Percentiles rank a stretch among this genome's conserved stretches.
Evolutionary conservation across 345 rosid species (phyloP).

Genomic region (Eutrema yunnanense): DNA sequence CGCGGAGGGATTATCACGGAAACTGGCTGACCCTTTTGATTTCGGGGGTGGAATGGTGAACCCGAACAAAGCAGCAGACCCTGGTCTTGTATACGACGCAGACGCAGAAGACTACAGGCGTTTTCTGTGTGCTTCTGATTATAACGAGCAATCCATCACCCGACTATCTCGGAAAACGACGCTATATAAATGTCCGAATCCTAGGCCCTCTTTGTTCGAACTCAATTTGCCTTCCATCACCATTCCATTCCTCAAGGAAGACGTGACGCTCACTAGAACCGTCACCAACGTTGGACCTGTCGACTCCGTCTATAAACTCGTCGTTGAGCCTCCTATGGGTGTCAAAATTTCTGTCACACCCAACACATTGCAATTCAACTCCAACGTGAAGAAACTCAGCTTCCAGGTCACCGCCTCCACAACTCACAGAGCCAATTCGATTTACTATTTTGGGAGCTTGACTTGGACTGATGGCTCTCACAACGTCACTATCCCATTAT

Average conservation of each 20-base stretch:
- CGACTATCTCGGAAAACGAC: neutral
- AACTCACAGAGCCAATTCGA: constrained; percentile 26
- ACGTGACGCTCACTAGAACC: constrained; percentile 26
- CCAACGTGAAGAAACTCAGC: constrained; percentile 12
- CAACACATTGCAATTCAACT: constrained; percentile 14
- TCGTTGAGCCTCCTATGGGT: constrained; percentile 30
- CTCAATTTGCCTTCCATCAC: constrained; percentile 46
- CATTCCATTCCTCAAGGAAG: constrained; percentile 8
- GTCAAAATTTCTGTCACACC: constrained; percentile 19
- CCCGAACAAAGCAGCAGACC: constrained; percentile 44
- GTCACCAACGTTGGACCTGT: constrained; percentile 44
- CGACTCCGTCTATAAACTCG: constrained; percentile 19
- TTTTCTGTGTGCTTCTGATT: constrained; percentile 39
- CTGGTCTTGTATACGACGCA: constrained; percentile 54
- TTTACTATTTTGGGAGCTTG: constrained; percentile 40
- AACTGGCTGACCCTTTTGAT: constrained; percentile 44
- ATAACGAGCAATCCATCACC: constrained; percentile 34
- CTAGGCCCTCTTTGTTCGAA: constrained; percentile 15
- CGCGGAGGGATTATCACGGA: constrained; percentile 30
- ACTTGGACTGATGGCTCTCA: constrained; percentile 32
- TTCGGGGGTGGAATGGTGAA: constrained; percentile 53
- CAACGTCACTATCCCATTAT: constrained; percentile 38
- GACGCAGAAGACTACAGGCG: constrained; percentile 35
- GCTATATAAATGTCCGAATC: constrained; percentile 10
- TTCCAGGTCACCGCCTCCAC: constrained; percentile 23